Evolutionary conservation across 2,329 filamentous ascomycete genomes (phyloP).

Genomic region (Exserohilum rostratum): DNA sequence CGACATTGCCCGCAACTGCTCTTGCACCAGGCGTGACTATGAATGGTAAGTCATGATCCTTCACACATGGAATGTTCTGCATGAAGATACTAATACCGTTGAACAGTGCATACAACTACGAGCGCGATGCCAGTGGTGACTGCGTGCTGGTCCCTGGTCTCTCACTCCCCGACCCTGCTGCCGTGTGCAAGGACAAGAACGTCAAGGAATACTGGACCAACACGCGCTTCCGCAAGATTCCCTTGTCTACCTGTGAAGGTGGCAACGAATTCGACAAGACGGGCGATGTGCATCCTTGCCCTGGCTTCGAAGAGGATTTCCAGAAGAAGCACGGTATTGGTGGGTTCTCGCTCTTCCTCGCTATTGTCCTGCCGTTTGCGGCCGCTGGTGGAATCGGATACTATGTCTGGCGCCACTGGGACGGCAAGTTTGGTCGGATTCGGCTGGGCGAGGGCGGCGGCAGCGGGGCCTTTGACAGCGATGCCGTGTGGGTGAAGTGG

Average conservation of each 20-base stretch:
- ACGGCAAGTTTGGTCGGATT: slow-evolving; percentile 86
- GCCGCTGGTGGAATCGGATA: slow-evolving; percentile 77
- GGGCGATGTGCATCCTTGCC: slow-evolving; percentile 68
- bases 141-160: slow-evolving; percentile 80
- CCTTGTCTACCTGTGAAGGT: slow-evolving; percentile 82
- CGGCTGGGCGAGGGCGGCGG: slow-evolving; percentile 72
- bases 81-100: not conserved
- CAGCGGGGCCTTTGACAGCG: slow-evolving; percentile 58
- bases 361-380: slow-evolving; percentile 75
- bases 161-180: slow-evolving; percentile 64
- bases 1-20: slow-evolving; percentile 74
- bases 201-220: slow-evolving; percentile 82
- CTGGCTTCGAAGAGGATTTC: slow-evolving; percentile 82
- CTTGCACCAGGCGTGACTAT: slow-evolving; percentile 83
- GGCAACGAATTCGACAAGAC: slow-evolving; percentile 77
- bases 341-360: slow-evolving; percentile 81
- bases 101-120: slow-evolving; percentile 89
- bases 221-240: slow-evolving; percentile 87
- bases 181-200: slow-evolving; percentile 66
- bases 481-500: slow-evolving; percentile 79
- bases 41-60: slow-evolving; percentile 73
- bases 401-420: slow-evolving; percentile 85
- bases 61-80: too few species aligned
- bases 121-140: slow-evolving; percentile 75
- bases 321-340: slow-evolving; percentile 72